phyloP scores from a whole-genome alignment of 192 early-diverging fungal genomes.

The Rhizoclosmatium globosum region DNA sequence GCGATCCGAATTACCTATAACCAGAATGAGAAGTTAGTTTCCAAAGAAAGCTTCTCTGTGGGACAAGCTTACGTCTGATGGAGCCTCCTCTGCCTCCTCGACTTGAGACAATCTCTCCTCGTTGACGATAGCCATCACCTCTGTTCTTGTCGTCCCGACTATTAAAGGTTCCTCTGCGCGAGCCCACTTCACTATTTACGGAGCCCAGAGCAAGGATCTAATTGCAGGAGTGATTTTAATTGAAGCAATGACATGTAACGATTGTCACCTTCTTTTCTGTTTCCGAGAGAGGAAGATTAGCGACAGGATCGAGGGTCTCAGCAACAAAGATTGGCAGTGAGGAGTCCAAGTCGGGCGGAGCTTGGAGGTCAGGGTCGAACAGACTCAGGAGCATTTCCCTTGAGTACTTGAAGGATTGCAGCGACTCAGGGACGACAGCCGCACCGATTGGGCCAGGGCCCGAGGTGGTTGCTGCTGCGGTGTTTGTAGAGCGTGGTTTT shows the following conservation, averaged over 20 bases:
- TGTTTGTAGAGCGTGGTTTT: not conserved
- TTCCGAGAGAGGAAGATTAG: slow-evolving; percentile 52
- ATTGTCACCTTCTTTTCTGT: slow-evolving; percentile 52
- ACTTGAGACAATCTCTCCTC: slow-evolving; percentile 28
- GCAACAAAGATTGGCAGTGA: slow-evolving; percentile 27
- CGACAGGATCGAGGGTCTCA: slow-evolving; percentile 44
- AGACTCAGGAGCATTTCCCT: slow-evolving; percentile 52
- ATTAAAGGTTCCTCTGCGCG: slow-evolving; percentile 34
- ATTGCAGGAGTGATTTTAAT: not conserved
- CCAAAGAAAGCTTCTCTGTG: not conserved
- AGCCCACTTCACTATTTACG: slow-evolving; percentile 49
- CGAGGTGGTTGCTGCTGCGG: too few species aligned
- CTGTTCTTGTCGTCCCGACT: slow-evolving; percentile 18
- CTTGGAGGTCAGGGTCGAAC: slow-evolving; percentile 39
- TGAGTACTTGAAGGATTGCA: slow-evolving; percentile 29
- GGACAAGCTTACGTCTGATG: slow-evolving; percentile 30
- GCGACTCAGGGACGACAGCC: too few species aligned
- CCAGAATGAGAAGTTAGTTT: not conserved
- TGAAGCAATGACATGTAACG: not conserved
- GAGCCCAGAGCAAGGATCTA: slow-evolving; percentile 49
- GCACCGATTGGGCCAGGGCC: too few species aligned
- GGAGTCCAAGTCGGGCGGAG: slow-evolving; percentile 42
- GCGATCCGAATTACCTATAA: slow-evolving; percentile 18
- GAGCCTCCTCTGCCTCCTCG: slow-evolving; percentile 38
- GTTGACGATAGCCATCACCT: not conserved